Evolutionary conservation across 352 stramenopile species (phyloP).

Genomic region (Globisporangium takayamanum): DNA sequence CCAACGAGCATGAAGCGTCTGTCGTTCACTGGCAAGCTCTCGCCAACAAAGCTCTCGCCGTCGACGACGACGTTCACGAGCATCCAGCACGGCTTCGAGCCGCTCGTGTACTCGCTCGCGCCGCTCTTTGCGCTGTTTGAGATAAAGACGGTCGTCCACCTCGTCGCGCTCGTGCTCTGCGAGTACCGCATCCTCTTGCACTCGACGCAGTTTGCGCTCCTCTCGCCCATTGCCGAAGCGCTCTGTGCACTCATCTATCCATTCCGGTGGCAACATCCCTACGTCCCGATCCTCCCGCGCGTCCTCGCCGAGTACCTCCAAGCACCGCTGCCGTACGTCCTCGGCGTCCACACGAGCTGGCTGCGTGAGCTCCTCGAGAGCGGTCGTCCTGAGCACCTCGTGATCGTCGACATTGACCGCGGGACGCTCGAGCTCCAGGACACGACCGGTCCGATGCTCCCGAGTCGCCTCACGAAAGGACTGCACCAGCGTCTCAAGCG

Average conservation of each 20-base stretch:
- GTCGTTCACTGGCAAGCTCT: constrained; percentile 17
- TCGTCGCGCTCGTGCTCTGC: constrained; percentile 61
- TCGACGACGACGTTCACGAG: constrained; percentile 35
- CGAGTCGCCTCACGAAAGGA: constrained; percentile 35
- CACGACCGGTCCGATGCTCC: constrained; percentile 44
- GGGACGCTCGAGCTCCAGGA: constrained; percentile 59
- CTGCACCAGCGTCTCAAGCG: constrained; percentile 44
- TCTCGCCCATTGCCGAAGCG: constrained; percentile 67
- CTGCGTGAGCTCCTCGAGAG: constrained; percentile 55
- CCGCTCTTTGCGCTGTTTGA: constrained; percentile 72
- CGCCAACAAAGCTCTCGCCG: constrained; percentile 28
- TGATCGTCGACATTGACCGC: constrained; percentile 73
- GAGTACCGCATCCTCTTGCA: constrained; percentile 80
- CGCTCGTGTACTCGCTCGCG: constrained; percentile 60
- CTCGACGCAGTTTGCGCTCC: constrained; percentile 63
- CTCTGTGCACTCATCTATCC: constrained; percentile 79
- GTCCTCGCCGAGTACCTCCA: constrained; percentile 83
- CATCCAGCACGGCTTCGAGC: constrained; percentile 50
- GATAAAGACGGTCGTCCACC: constrained; percentile 62
- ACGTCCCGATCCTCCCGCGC: constrained; percentile 73
- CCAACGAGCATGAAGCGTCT: constrained; percentile 1
- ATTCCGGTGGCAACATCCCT: constrained; percentile 83
- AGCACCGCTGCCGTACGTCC: constrained; percentile 74
- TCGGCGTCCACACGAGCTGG: constrained; percentile 74
- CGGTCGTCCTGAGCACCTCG: constrained; percentile 72